phyloP scores from a whole-genome alignment of 768 basidiomycete genomes.

The Amanita phalloides region DNA sequence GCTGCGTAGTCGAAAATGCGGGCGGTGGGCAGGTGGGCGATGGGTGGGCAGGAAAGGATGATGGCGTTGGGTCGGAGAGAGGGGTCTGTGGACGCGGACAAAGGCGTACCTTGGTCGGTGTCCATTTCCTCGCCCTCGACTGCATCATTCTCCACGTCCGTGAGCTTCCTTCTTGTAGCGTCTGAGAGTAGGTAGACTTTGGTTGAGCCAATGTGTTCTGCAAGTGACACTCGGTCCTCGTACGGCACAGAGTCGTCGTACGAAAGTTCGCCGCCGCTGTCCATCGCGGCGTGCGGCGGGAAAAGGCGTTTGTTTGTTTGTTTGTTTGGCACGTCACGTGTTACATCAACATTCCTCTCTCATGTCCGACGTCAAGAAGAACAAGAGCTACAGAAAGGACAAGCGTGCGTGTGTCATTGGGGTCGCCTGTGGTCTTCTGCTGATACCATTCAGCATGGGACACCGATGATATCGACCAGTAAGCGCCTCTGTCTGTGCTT shows the following conservation, averaged over 20 bases:
- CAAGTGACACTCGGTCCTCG: slow-evolving; percentile 45
- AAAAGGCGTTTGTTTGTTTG: slow-evolving; percentile 1
- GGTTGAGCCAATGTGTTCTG: slow-evolving; percentile 56
- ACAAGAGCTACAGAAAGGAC: slow-evolving; percentile 86
- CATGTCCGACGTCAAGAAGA: slow-evolving; percentile 46
- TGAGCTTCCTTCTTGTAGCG: slow-evolving; percentile 18
- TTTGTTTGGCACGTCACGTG: not conserved
- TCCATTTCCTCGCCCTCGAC: slow-evolving; percentile 22
- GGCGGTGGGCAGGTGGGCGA: slow-evolving; percentile 63
- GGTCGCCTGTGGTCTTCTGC: slow-evolving; percentile 9
- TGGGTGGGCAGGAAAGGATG: slow-evolving; percentile 61
- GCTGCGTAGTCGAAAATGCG: slow-evolving; percentile 76
- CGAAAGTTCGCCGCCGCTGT: slow-evolving; percentile 34
- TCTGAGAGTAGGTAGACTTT: slow-evolving; percentile 78
- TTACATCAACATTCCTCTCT: slow-evolving; percentile 3
- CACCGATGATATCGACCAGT: slow-evolving; percentile 98
- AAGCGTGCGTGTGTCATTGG: slow-evolving; percentile 57
- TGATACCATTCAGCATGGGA: slow-evolving; percentile 72
- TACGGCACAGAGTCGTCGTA: slow-evolving; percentile 47
- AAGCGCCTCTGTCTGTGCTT: slow-evolving; percentile 23
- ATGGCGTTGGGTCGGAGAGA: slow-evolving; percentile 54
- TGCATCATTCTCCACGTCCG: slow-evolving; percentile 19
- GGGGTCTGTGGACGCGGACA: slow-evolving; percentile 22
- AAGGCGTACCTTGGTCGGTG: slow-evolving; percentile 23
- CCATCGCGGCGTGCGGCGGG: slow-evolving; percentile 25